These are phyloP conservation scores for Dendrobium chrysotoxum DNA, from an alignment of 106 monocot species.

Conservation along the genomic window DNA sequence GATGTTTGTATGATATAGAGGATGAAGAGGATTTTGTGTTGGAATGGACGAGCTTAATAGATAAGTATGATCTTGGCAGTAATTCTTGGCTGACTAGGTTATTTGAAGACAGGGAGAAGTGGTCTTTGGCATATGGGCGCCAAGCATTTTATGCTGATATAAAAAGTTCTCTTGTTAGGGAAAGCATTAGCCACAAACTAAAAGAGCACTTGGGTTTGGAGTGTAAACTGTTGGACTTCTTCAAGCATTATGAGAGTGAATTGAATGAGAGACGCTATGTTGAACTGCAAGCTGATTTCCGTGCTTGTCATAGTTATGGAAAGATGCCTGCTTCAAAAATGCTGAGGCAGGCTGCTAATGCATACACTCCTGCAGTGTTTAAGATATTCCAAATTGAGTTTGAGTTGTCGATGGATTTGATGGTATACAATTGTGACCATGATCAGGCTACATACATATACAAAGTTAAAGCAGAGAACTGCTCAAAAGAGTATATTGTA, in stretches of 20 bases:
- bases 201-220: constrained; percentile 5
- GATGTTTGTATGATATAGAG: constrained; percentile 10
- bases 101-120: constrained; percentile 7
- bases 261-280: constrained; percentile 11
- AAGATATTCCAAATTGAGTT: constrained; percentile 9
- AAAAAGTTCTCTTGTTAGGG: constrained; percentile 3
- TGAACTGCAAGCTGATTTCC: constrained; percentile 7
- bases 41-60: constrained; percentile 2
- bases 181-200: constrained; percentile 3
- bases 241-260: constrained; percentile 3
- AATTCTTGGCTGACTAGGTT: constrained; percentile 7
- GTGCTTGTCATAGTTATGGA: neutral
- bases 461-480: constrained; percentile 6
- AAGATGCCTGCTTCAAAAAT: constrained; percentile 8
- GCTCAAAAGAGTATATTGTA: constrained; percentile 6
- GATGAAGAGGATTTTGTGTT: constrained; percentile 5
- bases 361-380: neutral
- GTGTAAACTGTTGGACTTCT: constrained; percentile 6
- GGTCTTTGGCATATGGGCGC: constrained; percentile 13
- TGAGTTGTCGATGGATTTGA: constrained; percentile 10
- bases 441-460: neutral
- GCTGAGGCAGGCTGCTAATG: constrained; percentile 4
- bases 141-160: constrained; percentile 12
- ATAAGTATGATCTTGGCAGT: constrained; percentile 2
- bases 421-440: neutral